Evolutionary conservation across 768 basidiomycete genomes (phyloP).

Genomic region (Termitomyces sp.): DNA sequence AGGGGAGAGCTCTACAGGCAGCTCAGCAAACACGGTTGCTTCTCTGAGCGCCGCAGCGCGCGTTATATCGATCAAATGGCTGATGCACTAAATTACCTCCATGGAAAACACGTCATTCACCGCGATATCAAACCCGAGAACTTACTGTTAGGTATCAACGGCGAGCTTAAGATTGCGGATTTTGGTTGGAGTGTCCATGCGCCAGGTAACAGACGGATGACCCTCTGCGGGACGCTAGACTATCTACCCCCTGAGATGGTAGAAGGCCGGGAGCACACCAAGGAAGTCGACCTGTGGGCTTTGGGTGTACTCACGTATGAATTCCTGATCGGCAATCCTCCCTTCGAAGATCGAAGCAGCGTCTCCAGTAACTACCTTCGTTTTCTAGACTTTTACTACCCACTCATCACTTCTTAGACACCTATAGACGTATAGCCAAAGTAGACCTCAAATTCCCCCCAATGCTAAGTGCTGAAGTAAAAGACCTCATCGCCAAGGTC

Average conservation of each 20-base stretch:
- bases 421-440: slow-evolving; percentile 83
- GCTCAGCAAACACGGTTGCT: slow-evolving; percentile 78
- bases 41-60: slow-evolving; percentile 84
- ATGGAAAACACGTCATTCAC: slow-evolving; percentile 96
- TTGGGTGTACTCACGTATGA: slow-evolving; percentile 96
- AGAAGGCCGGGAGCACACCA: slow-evolving; percentile 83
- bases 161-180: slow-evolving; percentile 96
- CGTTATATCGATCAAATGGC: slow-evolving; percentile 98
- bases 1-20: slow-evolving; percentile 98
- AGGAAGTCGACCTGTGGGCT: slow-evolving; percentile 94
- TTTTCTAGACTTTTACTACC: not conserved
- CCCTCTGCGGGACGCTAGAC: slow-evolving; percentile 93
- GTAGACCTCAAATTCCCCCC: slow-evolving; percentile 77
- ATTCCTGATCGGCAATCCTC: slow-evolving; percentile 76
- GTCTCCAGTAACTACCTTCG: slow-evolving; percentile 55
- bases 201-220: slow-evolving; percentile 83
- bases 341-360: slow-evolving; percentile 83
- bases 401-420: slow-evolving; percentile 45
- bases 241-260: slow-evolving; percentile 99
- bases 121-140: slow-evolving; percentile 99
- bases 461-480: slow-evolving; percentile 58
- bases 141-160: slow-evolving; percentile 87
- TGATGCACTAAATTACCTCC: slow-evolving; percentile 89
- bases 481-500: slow-evolving; percentile 62
- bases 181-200: slow-evolving; percentile 99